Evolutionary conservation across 164 flowering plant genomes (phyloP), one percentile per base, ranked within the genome.

Genomic region (Umbilicus rupestris): DNA sequence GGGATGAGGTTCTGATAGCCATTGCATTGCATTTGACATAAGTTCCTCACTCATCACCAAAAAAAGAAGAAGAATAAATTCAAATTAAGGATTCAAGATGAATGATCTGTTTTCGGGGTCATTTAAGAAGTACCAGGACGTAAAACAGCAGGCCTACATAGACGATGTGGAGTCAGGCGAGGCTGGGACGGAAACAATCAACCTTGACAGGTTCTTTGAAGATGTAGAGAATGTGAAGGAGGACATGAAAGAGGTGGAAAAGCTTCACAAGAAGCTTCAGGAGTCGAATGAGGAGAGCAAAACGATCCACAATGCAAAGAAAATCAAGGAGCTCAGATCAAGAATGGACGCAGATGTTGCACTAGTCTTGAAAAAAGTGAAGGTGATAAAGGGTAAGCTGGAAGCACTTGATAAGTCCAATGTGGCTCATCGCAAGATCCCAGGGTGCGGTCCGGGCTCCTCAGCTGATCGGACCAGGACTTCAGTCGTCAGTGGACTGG

Each of bases 381-480:
- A 73, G 47, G 15, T 70, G 30, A 73, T 76, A 30, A 76, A 76
- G 50, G 71, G 68, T n/a, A 76, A 73, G 71, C 64, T 76, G 0
- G 76, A 76, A 62, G 78, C 69, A 0, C 67, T 76, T 0, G 78
- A 76, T 2, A 29, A 33, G 22, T 66, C 78, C 12, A 76, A 76
- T 44, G 72, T 37, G 8, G 69, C 67, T 33, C 12, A 70, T 58
- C 62, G 75, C 45, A 71, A 66, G 19, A 24, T 73, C 33, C 71
- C 75, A 1, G 78, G 78, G 24, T 73, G 76, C 10, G 78, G 78
- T 2, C 76, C 78, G 0, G 78, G 78, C 3, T 72, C 75, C 15
- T 73, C 78, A 1, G 71, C 75, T 10, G 78, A 76, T 52, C 35
- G 78, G 22, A 76, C 73, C 6, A 52, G 78, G 49, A 73, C 76